Base-by-base conservation (phyloP, 352 stramenopile genomes). In the Plasmopara halstedii region DNA sequence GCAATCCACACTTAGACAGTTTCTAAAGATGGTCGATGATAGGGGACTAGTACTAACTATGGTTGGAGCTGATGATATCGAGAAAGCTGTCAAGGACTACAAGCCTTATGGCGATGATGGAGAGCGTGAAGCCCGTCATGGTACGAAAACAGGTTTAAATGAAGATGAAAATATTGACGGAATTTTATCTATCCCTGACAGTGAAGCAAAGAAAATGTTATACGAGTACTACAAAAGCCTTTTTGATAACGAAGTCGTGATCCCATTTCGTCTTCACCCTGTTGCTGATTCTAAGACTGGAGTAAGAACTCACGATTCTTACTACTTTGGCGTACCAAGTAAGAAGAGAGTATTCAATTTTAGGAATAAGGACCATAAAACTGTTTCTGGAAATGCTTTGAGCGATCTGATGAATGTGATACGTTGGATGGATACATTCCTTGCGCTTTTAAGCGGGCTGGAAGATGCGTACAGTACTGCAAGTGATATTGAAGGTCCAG, bases 221-320 rank as follows among this genome's bases (percentile, higher is more conserved):
- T 45, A 46, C 31, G 45, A 53, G 23, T 53, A 53, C 45, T 53
- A 53, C 26, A 53, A 53, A 13, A 9, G 45, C 26, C 45, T 53
- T 21, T 45, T 34, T 40, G 45, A 45, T 34, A 53, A 53, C 18
- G 44, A 45, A 26, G 23, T 53, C 4, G 34, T 40, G 1, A 53
- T 52, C 5, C 45, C 45, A 32, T 43, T 44, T 18, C 33, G 25
- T 31, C 23, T 27, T 8, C 23, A 27, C 8, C 23, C 23, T 4
- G 8, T 27, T 9, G 23, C 8, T 27, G 23, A 44, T 33, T 40
- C 45, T 36, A 52, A 43, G 34, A 32, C 29, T 43, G 34, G 25
- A 32, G 34, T 52, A 38, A 52, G 44, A 52, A 18, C 45, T 4
- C 45, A 52, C 22, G 25, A 10, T 13, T 38, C 33, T 3, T 52